phyloP scores from a whole-genome alignment of 2,329 filamentous ascomycete species.

The Lachnellula occidentalis region DNA sequence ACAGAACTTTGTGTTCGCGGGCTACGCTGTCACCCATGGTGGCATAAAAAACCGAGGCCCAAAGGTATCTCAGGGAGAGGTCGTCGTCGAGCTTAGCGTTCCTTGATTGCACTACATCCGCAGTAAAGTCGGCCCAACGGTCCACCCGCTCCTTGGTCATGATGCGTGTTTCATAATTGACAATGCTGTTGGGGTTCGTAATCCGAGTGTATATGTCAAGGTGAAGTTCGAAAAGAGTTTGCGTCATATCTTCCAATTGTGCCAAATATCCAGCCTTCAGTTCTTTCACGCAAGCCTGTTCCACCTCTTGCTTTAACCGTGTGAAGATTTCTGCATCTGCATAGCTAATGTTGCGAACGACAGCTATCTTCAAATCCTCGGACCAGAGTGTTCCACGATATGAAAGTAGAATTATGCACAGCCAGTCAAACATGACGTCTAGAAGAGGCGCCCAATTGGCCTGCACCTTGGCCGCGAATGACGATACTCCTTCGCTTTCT shows the following conservation, averaged over 20 bases:
- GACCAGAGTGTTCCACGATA: constrained; percentile 54
- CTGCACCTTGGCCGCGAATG: constrained; percentile 47
- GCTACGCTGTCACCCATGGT: constrained; percentile 49
- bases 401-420: constrained; percentile 43
- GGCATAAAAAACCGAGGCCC: constrained; percentile 59
- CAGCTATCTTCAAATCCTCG: constrained; percentile 49
- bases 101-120: constrained; percentile 41
- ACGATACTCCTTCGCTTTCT: constrained; percentile 45
- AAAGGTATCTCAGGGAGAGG: constrained; percentile 56
- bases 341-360: constrained; percentile 46
- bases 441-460: constrained; percentile 47
- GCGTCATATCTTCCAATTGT: constrained; percentile 44
- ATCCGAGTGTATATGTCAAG: constrained; percentile 61
- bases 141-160: constrained; percentile 53
- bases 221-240: constrained; percentile 62
- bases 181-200: constrained; percentile 53
- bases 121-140: constrained; percentile 54
- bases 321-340: constrained; percentile 48
- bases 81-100: constrained; percentile 27
- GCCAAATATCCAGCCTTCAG: constrained; percentile 29
- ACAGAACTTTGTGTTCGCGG: constrained; percentile 55
- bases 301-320: constrained; percentile 40
- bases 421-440: constrained; percentile 56
- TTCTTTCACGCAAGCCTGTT: constrained; percentile 8
- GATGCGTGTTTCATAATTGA: constrained; percentile 44